Evolutionary conservation across 1,284 basidiomycete genomes (phyloP), one percentile per base, ranked within the genome.

Genomic region (Papiliotrema terrestris): DNA sequence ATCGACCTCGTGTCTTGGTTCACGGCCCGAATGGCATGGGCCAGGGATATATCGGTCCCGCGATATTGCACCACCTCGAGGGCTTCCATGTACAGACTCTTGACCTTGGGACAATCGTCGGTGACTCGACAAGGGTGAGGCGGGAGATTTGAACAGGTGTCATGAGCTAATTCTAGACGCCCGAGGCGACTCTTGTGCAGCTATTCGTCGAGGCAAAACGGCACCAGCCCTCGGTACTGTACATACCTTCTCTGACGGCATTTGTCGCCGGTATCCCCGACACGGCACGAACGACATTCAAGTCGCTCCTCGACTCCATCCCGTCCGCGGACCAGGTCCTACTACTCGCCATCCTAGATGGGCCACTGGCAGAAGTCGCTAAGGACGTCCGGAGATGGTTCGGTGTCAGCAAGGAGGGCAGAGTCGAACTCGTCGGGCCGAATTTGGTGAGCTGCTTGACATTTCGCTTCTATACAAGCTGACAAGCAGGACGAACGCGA

Each of bases 161-260:
- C 22, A 49, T 50, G 25, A 58, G n/a, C 17, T 41, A 20, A 39
- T 52, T 15, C 8, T 60, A 93, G 89, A 92, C 92, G 3, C 80
- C 86, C 2, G 96, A 99, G 77, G 89, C 95, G 1, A 86, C 89
- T 2, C 86, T 97, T 54, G 91, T 98, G 1, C 95, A 98, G 66
- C 82, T 97, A n/a, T 98, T 98, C 67, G 84, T 94, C 19, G 96
- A 99, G 74, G 96, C 96, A 0, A 98, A 97, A 73, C 86, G 96
- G 29, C 91, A 97, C 72, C 94, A 97, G 67, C 96, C 96, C 0
- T 94, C 92, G 0, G 86, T 98, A 42, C 83, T 98, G 48, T 98
- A 93, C 75, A 91, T 98, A 45, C 96, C 95, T 0, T 89, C 91
- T 0, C 81, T 98, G 1, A 73, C 85, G 1, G 84, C 88, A 8